Conservation (phyloP, 129 eudicot genomes). For the Ambrosia trifida region DNA sequence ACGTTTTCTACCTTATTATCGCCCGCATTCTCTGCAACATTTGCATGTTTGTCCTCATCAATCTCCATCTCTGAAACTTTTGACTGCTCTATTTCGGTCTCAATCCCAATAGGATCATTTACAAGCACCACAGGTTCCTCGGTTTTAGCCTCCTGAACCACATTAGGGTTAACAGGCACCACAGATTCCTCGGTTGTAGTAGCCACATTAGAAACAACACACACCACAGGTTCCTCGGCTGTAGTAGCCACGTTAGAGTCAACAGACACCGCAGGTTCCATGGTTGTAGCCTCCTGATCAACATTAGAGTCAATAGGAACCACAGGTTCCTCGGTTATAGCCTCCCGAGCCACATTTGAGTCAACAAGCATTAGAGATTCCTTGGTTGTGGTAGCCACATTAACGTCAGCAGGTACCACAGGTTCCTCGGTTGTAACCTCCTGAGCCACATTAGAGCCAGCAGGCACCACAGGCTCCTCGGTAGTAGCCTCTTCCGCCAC, state of each 20-base stretch:
- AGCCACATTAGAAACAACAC: neutral
- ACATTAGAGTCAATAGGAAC: neutral
- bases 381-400: neutral
- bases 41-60: slow-evolving; percentile 16
- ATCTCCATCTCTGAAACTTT: slow-evolving; percentile 29
- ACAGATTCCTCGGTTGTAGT: neutral
- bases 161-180: neutral
- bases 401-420: slow-evolving; percentile 15
- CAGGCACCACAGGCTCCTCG: neutral
- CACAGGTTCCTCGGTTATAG: slow-evolving; percentile 14
- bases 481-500: slow-evolving; percentile 9
- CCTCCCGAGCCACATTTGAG: slow-evolving; percentile 3
- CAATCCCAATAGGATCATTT: slow-evolving; percentile 13
- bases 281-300: slow-evolving; percentile 1
- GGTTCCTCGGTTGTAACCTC: slow-evolving; percentile 15
- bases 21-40: slow-evolving; percentile 28
- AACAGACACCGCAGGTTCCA: neutral
- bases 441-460: neutral
- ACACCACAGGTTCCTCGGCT: slow-evolving; percentile 10
- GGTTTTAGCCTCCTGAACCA: slow-evolving; percentile 1
- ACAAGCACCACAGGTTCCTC: slow-evolving; percentile 11
- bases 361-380: slow-evolving; percentile 12
- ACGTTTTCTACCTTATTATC: slow-evolving; percentile 16
- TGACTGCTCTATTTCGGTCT: slow-evolving; percentile 21
- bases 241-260: neutral